phyloP scores from a whole-genome alignment of 345 rosid species.

The Bruguiera gymnorhiza region DNA sequence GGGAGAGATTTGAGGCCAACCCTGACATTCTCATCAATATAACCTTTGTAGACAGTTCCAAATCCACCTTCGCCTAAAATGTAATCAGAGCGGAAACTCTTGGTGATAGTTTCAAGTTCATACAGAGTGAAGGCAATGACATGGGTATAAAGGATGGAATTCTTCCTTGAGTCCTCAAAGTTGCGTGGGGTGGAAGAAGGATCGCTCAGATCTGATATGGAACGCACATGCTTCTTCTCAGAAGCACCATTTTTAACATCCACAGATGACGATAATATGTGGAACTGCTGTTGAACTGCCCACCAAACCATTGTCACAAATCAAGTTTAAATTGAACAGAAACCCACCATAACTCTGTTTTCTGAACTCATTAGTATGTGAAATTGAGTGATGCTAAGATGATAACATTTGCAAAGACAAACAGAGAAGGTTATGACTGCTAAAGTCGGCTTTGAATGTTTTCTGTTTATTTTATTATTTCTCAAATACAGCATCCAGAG shows the following conservation, averaged over 20 bases:
- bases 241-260: constrained; percentile 27
- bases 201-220: constrained; percentile 89
- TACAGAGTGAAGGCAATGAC: constrained; percentile 80
- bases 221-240: constrained; percentile 62
- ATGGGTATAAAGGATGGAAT: constrained; percentile 60
- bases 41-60: constrained; percentile 91
- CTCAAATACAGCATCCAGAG: too few species aligned
- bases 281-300: constrained; percentile 72
- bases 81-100: constrained; percentile 93
- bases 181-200: constrained; percentile 59
- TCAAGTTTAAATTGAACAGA: not conserved
- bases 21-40: constrained; percentile 91
- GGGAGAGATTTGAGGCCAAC: constrained; percentile 90
- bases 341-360: not conserved
- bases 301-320: constrained; percentile 3
- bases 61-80: constrained; percentile 95
- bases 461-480: too few species aligned
- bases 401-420: too few species aligned
- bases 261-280: constrained; percentile 35
- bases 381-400: too few species aligned
- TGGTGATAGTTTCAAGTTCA: constrained; percentile 93
- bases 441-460: too few species aligned
- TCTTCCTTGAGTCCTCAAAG: constrained; percentile 62
- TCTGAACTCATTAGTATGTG: too few species aligned
- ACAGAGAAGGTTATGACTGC: too few species aligned